These are phyloP conservation scores for Pezicula carpinea DNA, from an alignment of 2,329 filamentous ascomycete species.

Conservation along the genomic window DNA sequence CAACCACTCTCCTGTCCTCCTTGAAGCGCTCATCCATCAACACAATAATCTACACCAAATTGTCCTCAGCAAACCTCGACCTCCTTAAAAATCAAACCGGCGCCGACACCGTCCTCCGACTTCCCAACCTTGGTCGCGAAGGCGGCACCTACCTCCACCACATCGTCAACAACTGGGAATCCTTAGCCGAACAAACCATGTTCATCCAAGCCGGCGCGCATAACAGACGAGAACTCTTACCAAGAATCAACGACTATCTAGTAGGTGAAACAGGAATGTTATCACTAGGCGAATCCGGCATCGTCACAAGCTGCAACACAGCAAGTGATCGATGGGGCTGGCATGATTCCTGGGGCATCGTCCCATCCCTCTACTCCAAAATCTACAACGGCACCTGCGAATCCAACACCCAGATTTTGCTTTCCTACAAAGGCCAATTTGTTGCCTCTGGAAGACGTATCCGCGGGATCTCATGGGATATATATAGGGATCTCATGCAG, in stretches of 20 bases:
- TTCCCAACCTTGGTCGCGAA: conserved; percentile 40
- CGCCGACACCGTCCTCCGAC: conserved; percentile 19
- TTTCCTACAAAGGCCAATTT: conserved; percentile 45
- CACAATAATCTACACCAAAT: conserved; percentile 24
- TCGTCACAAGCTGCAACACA: conserved; percentile 32
- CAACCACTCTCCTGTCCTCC: conserved; percentile 14
- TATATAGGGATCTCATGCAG: conserved; percentile 16
- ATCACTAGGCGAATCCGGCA: conserved; percentile 34
- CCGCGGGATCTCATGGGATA: conserved; percentile 24
- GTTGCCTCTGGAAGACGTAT: conserved; percentile 40
- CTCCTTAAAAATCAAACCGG: conserved; percentile 15
- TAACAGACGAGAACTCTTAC: conserved; percentile 33
- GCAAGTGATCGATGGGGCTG: conserved; percentile 38
- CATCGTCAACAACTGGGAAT: conserved; percentile 38
- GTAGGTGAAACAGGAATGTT: conserved; percentile 39
- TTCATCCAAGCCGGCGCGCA: conserved; percentile 43
- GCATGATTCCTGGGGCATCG: conserved; percentile 30
- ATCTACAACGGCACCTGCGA: conserved; percentile 20
- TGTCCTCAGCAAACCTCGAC: conserved; percentile 9
- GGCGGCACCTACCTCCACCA: conserved; percentile 43
- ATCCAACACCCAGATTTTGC: conserved; percentile 27
- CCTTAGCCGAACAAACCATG: conserved; percentile 39
- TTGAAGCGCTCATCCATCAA: conserved; percentile 6
- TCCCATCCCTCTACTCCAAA: conserved; percentile 30
- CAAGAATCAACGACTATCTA: conserved; percentile 36